Conservation (phyloP, 768 basidiomycete species). For the Tricholoma bakamatsutake region DNA sequence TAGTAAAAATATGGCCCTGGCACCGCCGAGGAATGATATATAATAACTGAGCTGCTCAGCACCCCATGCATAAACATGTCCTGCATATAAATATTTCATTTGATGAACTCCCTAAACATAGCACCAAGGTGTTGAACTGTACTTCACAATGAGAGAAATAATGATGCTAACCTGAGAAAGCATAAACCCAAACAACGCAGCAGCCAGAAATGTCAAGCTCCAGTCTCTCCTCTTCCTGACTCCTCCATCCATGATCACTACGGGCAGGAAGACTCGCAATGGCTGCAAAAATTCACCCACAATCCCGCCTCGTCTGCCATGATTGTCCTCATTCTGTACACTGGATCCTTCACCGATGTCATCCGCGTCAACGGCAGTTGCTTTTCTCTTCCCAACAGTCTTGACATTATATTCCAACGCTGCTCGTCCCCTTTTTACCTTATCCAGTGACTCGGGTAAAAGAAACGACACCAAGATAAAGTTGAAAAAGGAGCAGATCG, state of each 20-base stretch:
- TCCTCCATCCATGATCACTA: constrained; percentile 35
- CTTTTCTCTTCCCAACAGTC: constrained; percentile 18
- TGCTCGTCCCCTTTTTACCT: constrained; percentile 34
- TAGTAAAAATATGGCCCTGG: constrained; percentile 57
- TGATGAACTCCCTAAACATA: constrained; percentile 60
- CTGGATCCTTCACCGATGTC: constrained; percentile 15
- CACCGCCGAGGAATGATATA: constrained; percentile 59
- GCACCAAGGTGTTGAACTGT: not conserved
- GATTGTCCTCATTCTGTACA: not conserved
- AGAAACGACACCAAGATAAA: constrained; percentile 64
- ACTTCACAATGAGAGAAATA: not conserved
- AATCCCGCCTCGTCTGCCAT: constrained; percentile 16
- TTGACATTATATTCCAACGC: constrained; percentile 23
- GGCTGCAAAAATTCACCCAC: constrained; percentile 45
- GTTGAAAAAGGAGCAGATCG: constrained; percentile 39
- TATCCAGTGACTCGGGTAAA: constrained; percentile 56
- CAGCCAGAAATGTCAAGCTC: constrained; percentile 70
- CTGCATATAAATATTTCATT: constrained; percentile 78
- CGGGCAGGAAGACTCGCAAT: constrained; percentile 68
- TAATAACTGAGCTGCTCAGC: constrained; percentile 73
- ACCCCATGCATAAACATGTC: constrained; percentile 65
- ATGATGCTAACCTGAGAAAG: constrained; percentile 55
- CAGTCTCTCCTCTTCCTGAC: constrained; percentile 58
- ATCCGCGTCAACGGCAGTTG: constrained; percentile 12
- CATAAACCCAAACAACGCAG: constrained; percentile 54